Evolutionary conservation across 116 monocot species (phyloP), one percentile per base, ranked within the genome.

Genomic region (Zostera marina): DNA sequence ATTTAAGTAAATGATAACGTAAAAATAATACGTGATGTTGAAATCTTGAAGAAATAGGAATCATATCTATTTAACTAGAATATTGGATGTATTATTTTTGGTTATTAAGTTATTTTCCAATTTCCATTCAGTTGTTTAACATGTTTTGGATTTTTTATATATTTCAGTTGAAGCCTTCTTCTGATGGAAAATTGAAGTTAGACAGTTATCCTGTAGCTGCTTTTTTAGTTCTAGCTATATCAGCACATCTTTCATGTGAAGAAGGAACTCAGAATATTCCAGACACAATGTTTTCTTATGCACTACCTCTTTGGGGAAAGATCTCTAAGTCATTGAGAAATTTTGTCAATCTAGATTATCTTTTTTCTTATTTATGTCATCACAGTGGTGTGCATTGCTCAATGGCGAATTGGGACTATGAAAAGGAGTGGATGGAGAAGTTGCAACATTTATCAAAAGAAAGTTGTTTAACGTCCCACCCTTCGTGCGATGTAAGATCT

Each of bases 271-370:
- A 42, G 19, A 61, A 72, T 41, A 56, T 81, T 12, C 81, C 93
- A 3, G 19, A 54, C 32, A 56, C 48, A 65, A 43, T 87, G 49
- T 84, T 79, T 72, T 79, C 68, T 48, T 77, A 75, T 79, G 74
- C 84, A 44, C 15, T 88, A 62, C 47, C 84, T 54, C 67, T 93
- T 58, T 44, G 68, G n/a, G 77, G 79, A 43, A 87, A 63, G 59
- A 73, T 93, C 42, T 77, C 81, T 46, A 58, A 48, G 19, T 74
- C 84, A 41, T 53, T 88, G 51, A 51, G 60, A 63, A 62, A 52
- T 44, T 48, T 66, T 24, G 58, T 79, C 14, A 47, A 73, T 53
- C 66, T 15, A 61, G 76, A 88, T 70, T 48, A 41, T 0, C 84
- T 93, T 41, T 79, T 87, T 47, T 58, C 68, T 63, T 72, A 74